These are phyloP conservation scores for Coemansia sp. DNA, from an alignment of 192 early-diverging fungal genomes.

Conservation along the genomic window DNA sequence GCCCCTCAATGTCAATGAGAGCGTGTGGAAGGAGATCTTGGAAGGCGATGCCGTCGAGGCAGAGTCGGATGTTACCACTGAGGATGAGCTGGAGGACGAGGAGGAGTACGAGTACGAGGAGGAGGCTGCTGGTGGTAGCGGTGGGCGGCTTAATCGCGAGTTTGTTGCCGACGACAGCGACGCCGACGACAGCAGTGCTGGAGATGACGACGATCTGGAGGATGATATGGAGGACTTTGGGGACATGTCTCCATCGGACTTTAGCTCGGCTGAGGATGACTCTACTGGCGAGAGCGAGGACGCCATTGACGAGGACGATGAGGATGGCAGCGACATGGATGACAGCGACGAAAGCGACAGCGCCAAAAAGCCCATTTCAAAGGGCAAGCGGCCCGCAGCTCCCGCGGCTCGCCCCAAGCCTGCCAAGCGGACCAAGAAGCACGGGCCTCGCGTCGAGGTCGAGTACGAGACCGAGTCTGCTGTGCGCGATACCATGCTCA, in stretches of 20 bases:
- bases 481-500: constrained; percentile 34
- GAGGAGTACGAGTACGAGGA: constrained; percentile 56
- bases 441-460: constrained; percentile 56
- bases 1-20: constrained; percentile 91
- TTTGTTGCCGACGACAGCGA: constrained; percentile 38
- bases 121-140: constrained; percentile 53
- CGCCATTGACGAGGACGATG: constrained; percentile 51
- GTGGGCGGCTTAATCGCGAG: constrained; percentile 55
- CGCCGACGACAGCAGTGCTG: constrained; percentile 33
- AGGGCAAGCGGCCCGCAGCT: constrained; percentile 39
- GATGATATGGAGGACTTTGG: constrained; percentile 50
- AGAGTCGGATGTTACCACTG: constrained; percentile 64
- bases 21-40: constrained; percentile 85
- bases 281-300: constrained; percentile 52
- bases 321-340: constrained; percentile 59
- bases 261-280: constrained; percentile 57
- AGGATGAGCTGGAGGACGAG: constrained; percentile 63
- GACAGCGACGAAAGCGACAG: constrained; percentile 53
- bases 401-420: constrained; percentile 27
- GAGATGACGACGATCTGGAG: constrained; percentile 13
- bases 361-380: constrained; percentile 13
- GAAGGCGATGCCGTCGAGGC: constrained; percentile 69
- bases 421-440: constrained; percentile 45
- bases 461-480: constrained; percentile 57
- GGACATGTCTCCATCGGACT: constrained; percentile 51